phyloP scores from a whole-genome alignment of 192 early-diverging fungal genomes.

The Entophlyctis luteolus region DNA sequence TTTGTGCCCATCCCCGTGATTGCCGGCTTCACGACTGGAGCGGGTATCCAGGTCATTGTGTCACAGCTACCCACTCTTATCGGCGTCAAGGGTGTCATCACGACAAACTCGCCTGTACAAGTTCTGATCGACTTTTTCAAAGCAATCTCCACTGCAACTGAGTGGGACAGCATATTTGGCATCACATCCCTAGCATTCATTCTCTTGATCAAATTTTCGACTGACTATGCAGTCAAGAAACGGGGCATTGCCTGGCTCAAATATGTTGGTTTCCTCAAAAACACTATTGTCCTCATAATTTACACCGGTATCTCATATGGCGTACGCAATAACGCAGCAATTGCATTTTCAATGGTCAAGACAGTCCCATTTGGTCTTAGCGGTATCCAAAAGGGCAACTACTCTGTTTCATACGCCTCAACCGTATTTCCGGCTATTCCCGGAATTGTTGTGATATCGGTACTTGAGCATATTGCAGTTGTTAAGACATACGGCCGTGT shows the following conservation, averaged over 20 bases:
- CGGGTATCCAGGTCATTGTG: slow-evolving; percentile 74
- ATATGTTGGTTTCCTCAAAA: slow-evolving; percentile 67
- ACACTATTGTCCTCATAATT: slow-evolving; percentile 72
- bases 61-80: slow-evolving; percentile 75
- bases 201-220: slow-evolving; percentile 36
- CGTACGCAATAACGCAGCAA: slow-evolving; percentile 44
- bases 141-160: slow-evolving; percentile 25
- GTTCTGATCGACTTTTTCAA: slow-evolving; percentile 69
- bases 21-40: slow-evolving; percentile 80
- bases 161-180: slow-evolving; percentile 62
- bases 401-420: slow-evolving; percentile 48
- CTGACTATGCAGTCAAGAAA: slow-evolving; percentile 2
- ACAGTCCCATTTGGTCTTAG: slow-evolving; percentile 71
- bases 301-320: slow-evolving; percentile 68
- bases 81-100: slow-evolving; percentile 73
- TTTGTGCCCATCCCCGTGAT: slow-evolving; percentile 64
- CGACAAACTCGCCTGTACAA: slow-evolving; percentile 64
- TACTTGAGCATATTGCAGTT: slow-evolving; percentile 90
- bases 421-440: slow-evolving; percentile 41
- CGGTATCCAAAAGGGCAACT: neutral
- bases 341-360: slow-evolving; percentile 60
- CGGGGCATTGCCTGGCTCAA: slow-evolving; percentile 47
- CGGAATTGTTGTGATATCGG: slow-evolving; percentile 66
- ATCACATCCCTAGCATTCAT: slow-evolving; percentile 35
- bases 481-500: slow-evolving; percentile 80